Conservation (phyloP, 352 stramenopile genomes). For the Globisporangium lucens region DNA sequence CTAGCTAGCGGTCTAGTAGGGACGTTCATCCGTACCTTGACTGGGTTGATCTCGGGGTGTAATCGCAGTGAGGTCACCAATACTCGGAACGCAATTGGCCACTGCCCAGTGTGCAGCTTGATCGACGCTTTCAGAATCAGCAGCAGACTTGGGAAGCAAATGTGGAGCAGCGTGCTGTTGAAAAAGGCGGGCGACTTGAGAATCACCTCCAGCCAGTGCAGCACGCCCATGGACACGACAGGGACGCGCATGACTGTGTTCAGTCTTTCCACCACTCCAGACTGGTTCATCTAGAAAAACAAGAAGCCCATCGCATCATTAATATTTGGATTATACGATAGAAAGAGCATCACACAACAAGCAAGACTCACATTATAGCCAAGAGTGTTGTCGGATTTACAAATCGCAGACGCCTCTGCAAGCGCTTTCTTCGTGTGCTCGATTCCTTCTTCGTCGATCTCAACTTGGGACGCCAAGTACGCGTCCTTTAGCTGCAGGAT, state of each 20-base stretch:
- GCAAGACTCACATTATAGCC: constrained; percentile 72
- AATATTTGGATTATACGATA: not conserved
- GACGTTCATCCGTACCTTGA: constrained; percentile 45
- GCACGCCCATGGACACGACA: constrained; percentile 83
- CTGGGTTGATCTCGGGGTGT: constrained; percentile 77
- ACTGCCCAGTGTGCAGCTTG: constrained; percentile 72
- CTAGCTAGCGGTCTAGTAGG: not conserved
- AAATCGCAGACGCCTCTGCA: constrained; percentile 69
- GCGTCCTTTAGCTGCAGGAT: constrained; percentile 48
- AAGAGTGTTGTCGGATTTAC: constrained; percentile 82
- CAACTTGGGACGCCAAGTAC: constrained; percentile 26
- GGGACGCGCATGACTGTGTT: constrained; percentile 72
- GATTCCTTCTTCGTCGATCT: constrained; percentile 50
- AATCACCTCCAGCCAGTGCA: constrained; percentile 82
- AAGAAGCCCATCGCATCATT: not conserved
- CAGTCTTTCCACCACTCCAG: constrained; percentile 77
- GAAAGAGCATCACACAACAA: not conserved
- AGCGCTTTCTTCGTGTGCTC: constrained; percentile 67
- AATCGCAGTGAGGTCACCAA: constrained; percentile 71
- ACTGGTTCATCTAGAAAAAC: constrained; percentile 75
- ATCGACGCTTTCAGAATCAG: constrained; percentile 78
- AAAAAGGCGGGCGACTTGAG: constrained; percentile 72
- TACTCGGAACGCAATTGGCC: constrained; percentile 80
- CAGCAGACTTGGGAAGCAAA: constrained; percentile 82
- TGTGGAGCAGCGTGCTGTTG: constrained; percentile 81